Percentiles rank a stretch among this genome's conserved stretches.
Evolutionary conservation across 2,329 filamentous ascomycete species (phyloP).

Genomic region (Calonectria fujianensis): DNA sequence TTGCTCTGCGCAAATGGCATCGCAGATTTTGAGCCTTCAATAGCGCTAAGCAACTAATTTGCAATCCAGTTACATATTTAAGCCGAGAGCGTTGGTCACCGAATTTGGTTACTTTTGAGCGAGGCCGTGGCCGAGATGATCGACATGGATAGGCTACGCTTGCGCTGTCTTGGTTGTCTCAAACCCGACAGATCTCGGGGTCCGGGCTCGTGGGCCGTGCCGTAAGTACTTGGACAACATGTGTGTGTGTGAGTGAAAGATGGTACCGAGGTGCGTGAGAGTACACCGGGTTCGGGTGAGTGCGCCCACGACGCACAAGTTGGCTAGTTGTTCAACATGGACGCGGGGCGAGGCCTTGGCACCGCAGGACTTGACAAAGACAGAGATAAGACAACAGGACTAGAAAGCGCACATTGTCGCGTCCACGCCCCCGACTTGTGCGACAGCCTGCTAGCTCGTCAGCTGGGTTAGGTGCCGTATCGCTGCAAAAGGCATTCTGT

Average conservation of each 20-base stretch:
- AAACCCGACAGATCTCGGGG: slow-evolving; percentile 29
- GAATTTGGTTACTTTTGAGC: background rate
- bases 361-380: slow-evolving; percentile 24
- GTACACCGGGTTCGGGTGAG: slow-evolving; percentile 20
- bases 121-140: slow-evolving; percentile 10
- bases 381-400: slow-evolving; percentile 31
- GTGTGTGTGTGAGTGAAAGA: background rate
- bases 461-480: slow-evolving; percentile 35
- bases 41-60: background rate
- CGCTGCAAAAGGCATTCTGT: slow-evolving; percentile 11
- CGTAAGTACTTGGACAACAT: slow-evolving; percentile 9
- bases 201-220: slow-evolving; percentile 11
- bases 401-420: slow-evolving; percentile 4
- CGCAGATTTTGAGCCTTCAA: background rate
- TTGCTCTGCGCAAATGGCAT: background rate
- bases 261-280: slow-evolving; percentile 11
- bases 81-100: background rate
- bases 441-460: slow-evolving; percentile 20
- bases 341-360: slow-evolving; percentile 20
- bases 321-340: slow-evolving; percentile 22
- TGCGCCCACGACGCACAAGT: slow-evolving; percentile 20
- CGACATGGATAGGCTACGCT: background rate
- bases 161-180: slow-evolving; percentile 24
- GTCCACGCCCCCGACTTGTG: slow-evolving; percentile 28
- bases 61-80: background rate